These are phyloP conservation scores for Populus hybrid DNA, from an alignment of 441 rosid genomes.

Conservation along the genomic window DNA sequence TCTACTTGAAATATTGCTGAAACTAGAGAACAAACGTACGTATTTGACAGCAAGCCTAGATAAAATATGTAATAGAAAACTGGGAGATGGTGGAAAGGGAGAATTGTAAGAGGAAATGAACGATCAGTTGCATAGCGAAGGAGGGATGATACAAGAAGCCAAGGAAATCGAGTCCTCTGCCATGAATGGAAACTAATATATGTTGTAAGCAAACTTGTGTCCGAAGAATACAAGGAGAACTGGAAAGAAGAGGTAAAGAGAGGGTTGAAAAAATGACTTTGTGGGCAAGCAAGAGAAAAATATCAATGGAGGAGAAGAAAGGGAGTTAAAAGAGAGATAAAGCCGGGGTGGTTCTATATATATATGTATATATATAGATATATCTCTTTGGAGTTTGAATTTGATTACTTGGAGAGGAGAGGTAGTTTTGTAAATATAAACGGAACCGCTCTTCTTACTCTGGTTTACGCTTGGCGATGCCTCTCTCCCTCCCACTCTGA, in stretches of 20 bases:
- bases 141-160: neutral
- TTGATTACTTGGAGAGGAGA: conserved; percentile 1
- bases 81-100: neutral
- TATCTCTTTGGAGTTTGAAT: no score
- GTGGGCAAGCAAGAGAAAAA: neutral
- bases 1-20: no score
- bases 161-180: neutral
- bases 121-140: neutral
- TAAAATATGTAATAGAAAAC: no score
- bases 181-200: neutral
- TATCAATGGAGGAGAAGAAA: neutral
- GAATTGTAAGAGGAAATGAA: neutral
- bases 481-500: no score
- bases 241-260: neutral
- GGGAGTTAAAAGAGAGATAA: neutral
- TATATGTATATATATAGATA: no score
- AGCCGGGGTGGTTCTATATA: no score
- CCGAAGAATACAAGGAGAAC: neutral
- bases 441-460: conserved; percentile 1
- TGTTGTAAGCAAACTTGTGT: neutral
- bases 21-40: neutral
- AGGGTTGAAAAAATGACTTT: neutral
- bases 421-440: neutral
- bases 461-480: neutral
- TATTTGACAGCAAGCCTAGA: neutral